Evolutionary conservation across 352 stramenopile species (phyloP).

Genomic region (Phytophthora aleatoria): DNA sequence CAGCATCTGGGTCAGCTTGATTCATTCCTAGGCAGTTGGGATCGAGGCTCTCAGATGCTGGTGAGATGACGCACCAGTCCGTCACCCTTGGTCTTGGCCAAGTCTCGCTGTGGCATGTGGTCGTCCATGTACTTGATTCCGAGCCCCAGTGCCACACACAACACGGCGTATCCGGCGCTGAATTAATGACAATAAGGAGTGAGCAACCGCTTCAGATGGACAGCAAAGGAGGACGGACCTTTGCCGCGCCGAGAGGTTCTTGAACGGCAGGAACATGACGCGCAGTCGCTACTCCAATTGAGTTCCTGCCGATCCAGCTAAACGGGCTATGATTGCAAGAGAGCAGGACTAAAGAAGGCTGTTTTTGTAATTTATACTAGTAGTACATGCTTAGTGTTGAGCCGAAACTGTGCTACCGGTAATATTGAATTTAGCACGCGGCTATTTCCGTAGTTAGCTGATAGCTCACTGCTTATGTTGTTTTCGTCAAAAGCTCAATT

Average conservation of each 20-base stretch:
- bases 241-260: constrained; percentile 60
- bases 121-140: constrained; percentile 79
- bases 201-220: not conserved
- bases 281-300: not conserved
- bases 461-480: constrained; percentile 13
- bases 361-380: constrained; percentile 1
- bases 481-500: not conserved
- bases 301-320: not conserved
- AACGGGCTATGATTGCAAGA: not conserved
- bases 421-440: not conserved
- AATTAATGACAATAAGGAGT: not conserved
- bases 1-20: constrained; percentile 17
- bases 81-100: constrained; percentile 42
- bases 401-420: no score
- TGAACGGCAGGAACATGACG: constrained; percentile 70
- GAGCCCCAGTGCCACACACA: constrained; percentile 63
- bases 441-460: not conserved
- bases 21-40: constrained; percentile 7
- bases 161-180: constrained; percentile 62
- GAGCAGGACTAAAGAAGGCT: not conserved
- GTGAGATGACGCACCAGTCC: constrained; percentile 39
- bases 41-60: not conserved
- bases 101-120: constrained; percentile 51
- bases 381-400: no score
- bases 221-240: constrained; percentile 37